Base-by-base conservation (phyloP, 1,284 basidiomycete species). In the Sporisorium reilianum region DNA sequence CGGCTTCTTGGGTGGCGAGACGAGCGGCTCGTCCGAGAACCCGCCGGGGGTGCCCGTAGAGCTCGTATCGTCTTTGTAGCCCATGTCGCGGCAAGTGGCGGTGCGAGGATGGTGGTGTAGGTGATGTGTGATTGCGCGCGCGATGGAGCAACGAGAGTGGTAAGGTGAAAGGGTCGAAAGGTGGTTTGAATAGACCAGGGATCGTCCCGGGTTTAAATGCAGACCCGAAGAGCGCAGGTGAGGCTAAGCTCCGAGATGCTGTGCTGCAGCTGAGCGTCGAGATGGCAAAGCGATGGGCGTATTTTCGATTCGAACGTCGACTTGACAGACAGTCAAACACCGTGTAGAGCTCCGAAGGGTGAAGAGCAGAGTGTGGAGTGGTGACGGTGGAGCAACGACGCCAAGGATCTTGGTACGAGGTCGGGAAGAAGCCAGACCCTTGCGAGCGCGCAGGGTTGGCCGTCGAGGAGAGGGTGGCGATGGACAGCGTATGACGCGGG, bases 11-110 rank as follows among this genome's bases (percentile, higher is more conserved):
- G 52, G 63, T 30, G 52, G 44, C 11, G n/a, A n/a, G n/a, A 67
- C 52, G 5, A 57, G 53, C 5, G 70, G 62, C 28, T 67, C 64
- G n/a, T 73, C 56, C 0, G 70, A 61, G 57, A 63, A 73, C 9
- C 61, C 61, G 5, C 45, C 49, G 10, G 28, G 50, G 34, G 36
- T 51, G n/a, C 46, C n/a, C 10, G 28, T 11, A 12, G 53, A 41
- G 51, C 20, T 44, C 16, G 53, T n/a, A 20, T 56, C 55, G 10
- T 46, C 22, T 20, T 67, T 42, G 44, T 49, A 53, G 5, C 63
- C 63, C 63, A 65, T 65, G 7, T 10, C 49, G 46, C 26, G 12
- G 34, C 25, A 25, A 32, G 23, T 16, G 22, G 20, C 41, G 41
- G n/a, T 20, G 25, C n/a, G 32, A 38, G 18, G 18, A 12, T 42